These are phyloP conservation scores for Raffaelea albimanens DNA, from an alignment of 2,329 filamentous ascomycete species.

Conservation along the genomic window DNA sequence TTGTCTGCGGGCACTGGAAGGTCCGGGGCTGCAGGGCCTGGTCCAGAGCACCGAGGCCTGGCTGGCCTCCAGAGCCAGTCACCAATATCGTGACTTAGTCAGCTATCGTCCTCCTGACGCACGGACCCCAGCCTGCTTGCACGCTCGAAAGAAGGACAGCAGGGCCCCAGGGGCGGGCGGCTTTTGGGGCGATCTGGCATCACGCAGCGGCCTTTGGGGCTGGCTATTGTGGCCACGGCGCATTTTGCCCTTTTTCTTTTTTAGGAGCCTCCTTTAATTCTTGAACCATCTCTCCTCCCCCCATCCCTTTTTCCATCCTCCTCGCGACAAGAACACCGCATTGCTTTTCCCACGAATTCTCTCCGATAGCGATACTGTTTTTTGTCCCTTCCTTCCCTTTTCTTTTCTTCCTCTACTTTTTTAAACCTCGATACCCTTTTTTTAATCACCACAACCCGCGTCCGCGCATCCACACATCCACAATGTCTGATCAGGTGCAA, in stretches of 20 bases:
- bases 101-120: no score
- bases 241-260: neutral
- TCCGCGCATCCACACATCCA: slow-evolving; percentile 12
- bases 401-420: neutral
- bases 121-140: no score
- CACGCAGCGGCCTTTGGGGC: slow-evolving; percentile 3
- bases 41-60: no score
- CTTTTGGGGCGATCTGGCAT: slow-evolving; percentile 13
- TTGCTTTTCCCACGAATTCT: neutral
- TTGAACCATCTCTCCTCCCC: neutral
- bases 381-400: slow-evolving; percentile 1
- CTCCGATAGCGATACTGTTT: neutral
- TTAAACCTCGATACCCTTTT: neutral
- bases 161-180: no score
- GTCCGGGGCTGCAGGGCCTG: no score
- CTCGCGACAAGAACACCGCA: neutral
- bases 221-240: slow-evolving; percentile 1
- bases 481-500: slow-evolving; percentile 59
- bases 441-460: neutral
- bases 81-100: no score
- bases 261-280: neutral
- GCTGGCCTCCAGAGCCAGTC: no score
- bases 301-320: neutral
- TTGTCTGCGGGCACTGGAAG: no score
- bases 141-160: no score